Percentiles rank a stretch among this genome's conserved stretches.
These are phyloP conservation scores for Phytophthora pini DNA, from an alignment of 352 stramenopile species.

Conservation along the genomic window DNA sequence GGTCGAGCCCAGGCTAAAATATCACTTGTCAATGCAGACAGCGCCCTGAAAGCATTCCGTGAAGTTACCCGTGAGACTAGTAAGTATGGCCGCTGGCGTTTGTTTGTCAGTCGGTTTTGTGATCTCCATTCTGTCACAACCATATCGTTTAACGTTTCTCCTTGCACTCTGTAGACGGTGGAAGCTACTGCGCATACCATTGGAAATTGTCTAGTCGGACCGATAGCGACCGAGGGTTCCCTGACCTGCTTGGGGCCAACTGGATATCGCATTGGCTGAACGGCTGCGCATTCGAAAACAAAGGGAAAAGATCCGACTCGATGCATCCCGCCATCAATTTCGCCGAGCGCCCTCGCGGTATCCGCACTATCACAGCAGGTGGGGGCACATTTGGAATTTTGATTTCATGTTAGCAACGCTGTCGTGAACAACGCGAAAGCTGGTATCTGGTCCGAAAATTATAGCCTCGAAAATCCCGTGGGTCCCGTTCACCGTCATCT, in stretches of 20 bases:
- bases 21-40: background rate
- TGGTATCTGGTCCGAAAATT: background rate
- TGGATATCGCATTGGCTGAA: background rate
- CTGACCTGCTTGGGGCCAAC: background rate
- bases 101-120: background rate
- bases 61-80: conserved; percentile 9
- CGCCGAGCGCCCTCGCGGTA: background rate
- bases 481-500: conserved; percentile 7
- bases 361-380: background rate
- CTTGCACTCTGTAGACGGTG: conserved; percentile 3
- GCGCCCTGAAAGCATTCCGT: background rate
- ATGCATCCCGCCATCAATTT: background rate
- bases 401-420: background rate
- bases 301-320: conserved; percentile 6
- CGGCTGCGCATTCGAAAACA: background rate
- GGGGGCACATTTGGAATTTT: conserved; percentile 2
- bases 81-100: conserved; percentile 6
- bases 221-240: background rate
- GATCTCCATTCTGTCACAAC: conserved; percentile 12
- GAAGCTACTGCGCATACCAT: background rate
- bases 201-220: too few species aligned
- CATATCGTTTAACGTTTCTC: conserved; percentile 7
- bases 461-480: background rate
- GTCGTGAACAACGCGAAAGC: background rate
- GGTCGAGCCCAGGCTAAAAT: background rate